These are phyloP conservation scores for Hysterium pulicare DNA, from an alignment of 2,329 filamentous ascomycete species.

Conservation along the genomic window DNA sequence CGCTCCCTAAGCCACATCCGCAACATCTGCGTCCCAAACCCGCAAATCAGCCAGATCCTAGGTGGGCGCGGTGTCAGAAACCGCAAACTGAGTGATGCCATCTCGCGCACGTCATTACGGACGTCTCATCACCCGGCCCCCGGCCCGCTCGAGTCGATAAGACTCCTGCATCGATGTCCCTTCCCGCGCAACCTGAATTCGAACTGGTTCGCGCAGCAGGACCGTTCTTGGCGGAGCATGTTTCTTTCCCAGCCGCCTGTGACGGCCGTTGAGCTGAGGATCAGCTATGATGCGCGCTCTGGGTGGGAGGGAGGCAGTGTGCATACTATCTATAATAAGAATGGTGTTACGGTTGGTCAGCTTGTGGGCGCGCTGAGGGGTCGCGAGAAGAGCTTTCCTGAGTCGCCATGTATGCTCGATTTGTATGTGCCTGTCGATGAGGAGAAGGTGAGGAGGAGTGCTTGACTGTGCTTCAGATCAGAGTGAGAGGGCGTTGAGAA, in stretches of 20 bases:
- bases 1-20: not conserved
- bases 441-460: too few species aligned
- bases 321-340: constrained; percentile 1
- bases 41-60: not conserved
- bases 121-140: not conserved
- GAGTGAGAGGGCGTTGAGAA: too few species aligned
- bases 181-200: not conserved
- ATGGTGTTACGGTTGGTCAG: constrained; percentile 1
- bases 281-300: not conserved
- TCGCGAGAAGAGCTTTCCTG: not conserved
- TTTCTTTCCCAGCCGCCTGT: not conserved
- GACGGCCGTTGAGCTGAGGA: not conserved
- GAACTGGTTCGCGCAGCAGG: not conserved
- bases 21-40: not conserved
- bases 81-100: not conserved
- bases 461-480: too few species aligned
- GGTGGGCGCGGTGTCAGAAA: not conserved
- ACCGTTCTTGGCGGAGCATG: constrained; percentile 1
- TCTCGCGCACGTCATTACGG: not conserved
- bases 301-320: not conserved
- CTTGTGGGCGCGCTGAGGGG: not conserved
- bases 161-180: not conserved
- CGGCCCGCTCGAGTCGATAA: not conserved
- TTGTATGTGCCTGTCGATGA: not conserved
- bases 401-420: not conserved